phyloP scores from a whole-genome alignment of 768 basidiomycete species.

The Naganishia friedmannii region DNA sequence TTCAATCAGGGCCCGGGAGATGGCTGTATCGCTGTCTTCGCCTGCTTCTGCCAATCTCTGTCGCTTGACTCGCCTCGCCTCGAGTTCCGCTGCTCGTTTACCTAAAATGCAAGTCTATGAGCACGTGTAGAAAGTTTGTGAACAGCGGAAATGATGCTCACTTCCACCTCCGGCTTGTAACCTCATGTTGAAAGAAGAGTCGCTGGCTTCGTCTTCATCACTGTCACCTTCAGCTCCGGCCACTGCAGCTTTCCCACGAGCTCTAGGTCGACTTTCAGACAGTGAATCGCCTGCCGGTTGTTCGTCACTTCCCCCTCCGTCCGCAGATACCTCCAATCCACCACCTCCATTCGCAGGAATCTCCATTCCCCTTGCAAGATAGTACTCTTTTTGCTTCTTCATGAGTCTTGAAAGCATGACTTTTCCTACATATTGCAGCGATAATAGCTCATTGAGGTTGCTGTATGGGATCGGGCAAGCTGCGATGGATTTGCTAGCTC shows the following conservation, averaged over 20 bases:
- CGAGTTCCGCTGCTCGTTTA: constrained; percentile 9
- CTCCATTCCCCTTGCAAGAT: constrained; percentile 32
- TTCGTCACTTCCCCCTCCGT: not conserved
- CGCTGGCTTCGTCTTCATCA: not conserved
- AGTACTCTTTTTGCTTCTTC: constrained; percentile 40
- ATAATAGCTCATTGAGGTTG: constrained; percentile 42
- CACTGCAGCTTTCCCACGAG: not conserved
- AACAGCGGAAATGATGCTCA: constrained; percentile 6
- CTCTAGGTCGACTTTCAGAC: not conserved
- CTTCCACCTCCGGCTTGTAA: constrained; percentile 11
- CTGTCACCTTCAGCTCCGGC: constrained; percentile 13
- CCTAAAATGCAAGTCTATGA: not conserved
- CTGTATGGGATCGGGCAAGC: constrained; percentile 44
- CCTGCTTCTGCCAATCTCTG: not conserved
- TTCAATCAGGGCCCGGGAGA: not conserved
- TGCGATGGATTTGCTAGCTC: constrained; percentile 42
- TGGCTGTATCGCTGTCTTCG: not conserved
- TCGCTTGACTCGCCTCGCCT: not conserved
- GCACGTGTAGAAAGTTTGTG: not conserved
- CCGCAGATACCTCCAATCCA: not conserved
- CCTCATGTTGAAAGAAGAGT: constrained; percentile 3
- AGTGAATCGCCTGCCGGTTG: not conserved
- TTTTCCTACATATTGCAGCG: constrained; percentile 42
- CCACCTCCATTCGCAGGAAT: constrained; percentile 38
- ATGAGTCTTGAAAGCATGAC: constrained; percentile 42